phyloP scores from a whole-genome alignment of 1,284 basidiomycete genomes.

The Trametes hirsuta region DNA sequence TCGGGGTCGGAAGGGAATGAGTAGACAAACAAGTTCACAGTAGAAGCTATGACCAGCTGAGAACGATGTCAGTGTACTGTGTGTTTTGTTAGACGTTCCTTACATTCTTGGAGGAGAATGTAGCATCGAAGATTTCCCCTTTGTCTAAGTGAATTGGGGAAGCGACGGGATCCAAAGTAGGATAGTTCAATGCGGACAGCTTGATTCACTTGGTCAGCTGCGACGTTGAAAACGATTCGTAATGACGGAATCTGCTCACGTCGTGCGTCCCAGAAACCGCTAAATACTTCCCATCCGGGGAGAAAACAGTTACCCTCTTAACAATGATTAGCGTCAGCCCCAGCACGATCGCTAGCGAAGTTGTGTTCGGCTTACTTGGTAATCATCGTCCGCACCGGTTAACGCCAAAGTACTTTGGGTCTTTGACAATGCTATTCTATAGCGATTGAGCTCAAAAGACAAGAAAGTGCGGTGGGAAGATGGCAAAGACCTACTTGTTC shows the following conservation, averaged over 20 bases:
- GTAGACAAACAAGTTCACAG: conserved; percentile 64
- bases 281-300: conserved; percentile 61
- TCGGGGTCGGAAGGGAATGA: conserved; percentile 45
- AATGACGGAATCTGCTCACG: conserved; percentile 43
- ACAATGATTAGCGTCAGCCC: no score
- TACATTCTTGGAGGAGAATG: conserved; percentile 61
- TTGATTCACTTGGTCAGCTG: conserved; percentile 30
- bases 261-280: conserved; percentile 67
- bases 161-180: conserved; percentile 57
- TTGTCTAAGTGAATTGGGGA: conserved; percentile 52
- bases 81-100: conserved; percentile 19
- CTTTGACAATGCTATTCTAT: conserved; percentile 56
- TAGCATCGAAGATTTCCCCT: conserved; percentile 77
- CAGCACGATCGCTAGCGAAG: conserved; percentile 11
- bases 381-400: conserved; percentile 67
- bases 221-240: background rate
- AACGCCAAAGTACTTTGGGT: conserved; percentile 66
- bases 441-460: background rate
- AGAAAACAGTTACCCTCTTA: conserved; percentile 80
- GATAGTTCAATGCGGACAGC: conserved; percentile 73
- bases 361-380: conserved; percentile 61
- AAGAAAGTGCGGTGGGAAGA: background rate
- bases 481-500: conserved; percentile 51
- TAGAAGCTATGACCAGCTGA: conserved; percentile 69
- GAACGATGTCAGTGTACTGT: background rate